phyloP scores from a whole-genome alignment of 441 rosid genomes.

The Breynia disticha region DNA sequence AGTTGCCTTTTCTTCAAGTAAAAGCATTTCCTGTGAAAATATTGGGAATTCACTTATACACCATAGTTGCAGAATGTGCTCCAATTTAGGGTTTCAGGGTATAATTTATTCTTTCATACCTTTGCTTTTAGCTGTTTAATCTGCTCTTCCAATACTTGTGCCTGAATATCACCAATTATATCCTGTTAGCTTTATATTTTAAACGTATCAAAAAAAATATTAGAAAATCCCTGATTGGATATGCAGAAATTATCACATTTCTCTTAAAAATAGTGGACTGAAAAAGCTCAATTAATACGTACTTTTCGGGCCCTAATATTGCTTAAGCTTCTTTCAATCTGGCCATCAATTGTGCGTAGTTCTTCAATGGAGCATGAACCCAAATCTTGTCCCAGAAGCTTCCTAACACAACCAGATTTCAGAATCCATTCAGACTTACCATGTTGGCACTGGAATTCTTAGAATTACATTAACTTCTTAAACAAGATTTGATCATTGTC shows the following conservation, averaged over 20 bases:
- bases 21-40: slow-evolving; percentile 33
- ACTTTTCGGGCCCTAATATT: slow-evolving; percentile 64
- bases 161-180: slow-evolving; percentile 29
- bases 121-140: slow-evolving; percentile 36
- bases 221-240: neutral
- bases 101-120: slow-evolving; percentile 28
- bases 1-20: slow-evolving; percentile 34
- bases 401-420: slow-evolving; percentile 26
- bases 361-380: slow-evolving; percentile 38
- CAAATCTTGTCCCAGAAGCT: slow-evolving; percentile 44
- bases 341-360: slow-evolving; percentile 33
- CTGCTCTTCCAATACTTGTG: slow-evolving; percentile 36
- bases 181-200: neutral
- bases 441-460: neutral
- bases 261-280: too few species aligned
- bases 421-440: neutral
- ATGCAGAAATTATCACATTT: neutral
- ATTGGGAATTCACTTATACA: neutral
- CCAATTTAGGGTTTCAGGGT: neutral
- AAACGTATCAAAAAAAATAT: neutral
- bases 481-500: slow-evolving; percentile 4
- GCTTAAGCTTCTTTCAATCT: slow-evolving; percentile 47
- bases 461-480: neutral
- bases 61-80: neutral
- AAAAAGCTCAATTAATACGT: too few species aligned